phyloP scores from a whole-genome alignment of 2,329 filamentous ascomycete species.

The Ophiognomonia clavigignenti-juglandacearum region DNA sequence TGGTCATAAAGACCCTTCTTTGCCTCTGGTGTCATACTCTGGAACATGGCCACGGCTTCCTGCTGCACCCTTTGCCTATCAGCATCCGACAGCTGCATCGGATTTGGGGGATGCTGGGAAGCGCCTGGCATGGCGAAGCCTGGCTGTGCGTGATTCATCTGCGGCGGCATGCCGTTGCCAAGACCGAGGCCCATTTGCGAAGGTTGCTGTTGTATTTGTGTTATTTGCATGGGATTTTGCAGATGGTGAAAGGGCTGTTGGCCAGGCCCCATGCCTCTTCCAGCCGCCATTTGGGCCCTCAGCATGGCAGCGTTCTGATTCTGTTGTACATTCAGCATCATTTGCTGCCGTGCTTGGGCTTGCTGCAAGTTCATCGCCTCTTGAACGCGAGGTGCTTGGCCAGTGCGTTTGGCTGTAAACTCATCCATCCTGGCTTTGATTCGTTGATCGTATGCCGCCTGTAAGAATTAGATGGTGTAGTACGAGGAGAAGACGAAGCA shows the following conservation, averaged over 20 bases:
- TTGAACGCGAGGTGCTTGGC: conserved; percentile 43
- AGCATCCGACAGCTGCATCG: conserved; percentile 34
- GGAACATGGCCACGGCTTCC: conserved; percentile 36
- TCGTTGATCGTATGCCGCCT: conserved; percentile 47
- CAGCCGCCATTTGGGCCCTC: conserved; percentile 43
- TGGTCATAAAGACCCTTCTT: too few relatives aligned
- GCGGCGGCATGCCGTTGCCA: conserved; percentile 34
- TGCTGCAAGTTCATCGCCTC: conserved; percentile 37
- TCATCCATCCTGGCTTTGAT: conserved; percentile 43
- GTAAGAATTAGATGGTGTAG: conserved; percentile 19
- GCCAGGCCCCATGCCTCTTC: conserved; percentile 41
- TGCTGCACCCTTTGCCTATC: conserved; percentile 43
- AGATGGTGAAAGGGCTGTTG: conserved; percentile 54
- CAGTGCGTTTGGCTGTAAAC: conserved; percentile 45
- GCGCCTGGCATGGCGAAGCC: conserved; percentile 31
- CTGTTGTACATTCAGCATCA: conserved; percentile 18
- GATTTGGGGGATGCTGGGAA: conserved; percentile 29
- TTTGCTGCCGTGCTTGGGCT: conserved; percentile 16
- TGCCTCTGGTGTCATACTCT: conserved; percentile 36
- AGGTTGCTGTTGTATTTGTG: conserved; percentile 44
- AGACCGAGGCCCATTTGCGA: conserved; percentile 35
- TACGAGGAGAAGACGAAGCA: background rate
- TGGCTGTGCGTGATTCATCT: conserved; percentile 38
- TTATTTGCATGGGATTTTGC: conserved; percentile 54
- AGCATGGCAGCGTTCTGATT: conserved; percentile 35